These are phyloP conservation scores for Saturnispora quitensis DNA, from an alignment of 805 yeast genomes.

Conservation along the genomic window DNA sequence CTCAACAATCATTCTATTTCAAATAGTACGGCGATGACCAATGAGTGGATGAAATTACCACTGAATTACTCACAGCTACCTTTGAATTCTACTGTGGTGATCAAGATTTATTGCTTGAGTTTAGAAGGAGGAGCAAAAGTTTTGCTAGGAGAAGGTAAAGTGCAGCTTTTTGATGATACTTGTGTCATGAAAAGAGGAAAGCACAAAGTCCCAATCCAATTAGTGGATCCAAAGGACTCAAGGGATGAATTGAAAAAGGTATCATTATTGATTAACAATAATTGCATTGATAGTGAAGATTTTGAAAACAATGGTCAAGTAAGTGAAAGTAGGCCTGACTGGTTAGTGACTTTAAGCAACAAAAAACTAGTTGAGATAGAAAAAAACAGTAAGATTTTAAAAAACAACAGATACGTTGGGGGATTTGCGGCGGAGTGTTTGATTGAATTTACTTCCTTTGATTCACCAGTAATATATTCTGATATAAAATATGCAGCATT, in stretches of 20 bases:
- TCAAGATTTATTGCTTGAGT: slow-evolving; percentile 62
- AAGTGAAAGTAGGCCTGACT: slow-evolving; percentile 31
- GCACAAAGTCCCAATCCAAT: slow-evolving; percentile 47
- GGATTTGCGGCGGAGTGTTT: slow-evolving; percentile 8
- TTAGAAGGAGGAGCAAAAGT: slow-evolving; percentile 36
- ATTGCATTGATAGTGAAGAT: not conserved
- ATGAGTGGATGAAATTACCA: slow-evolving; percentile 63
- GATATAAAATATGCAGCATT: slow-evolving; percentile 39
- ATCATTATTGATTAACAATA: not conserved
- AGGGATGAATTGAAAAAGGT: not conserved
- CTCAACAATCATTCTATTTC: not conserved
- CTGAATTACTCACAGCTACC: slow-evolving; percentile 65
- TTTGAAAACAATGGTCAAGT: not conserved
- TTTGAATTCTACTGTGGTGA: slow-evolving; percentile 45
- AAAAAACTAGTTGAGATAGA: slow-evolving; percentile 37
- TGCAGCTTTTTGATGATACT: slow-evolving; percentile 44
- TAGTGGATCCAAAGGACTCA: not conserved
- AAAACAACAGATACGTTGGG: slow-evolving; percentile 6
- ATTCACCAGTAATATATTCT: slow-evolving; percentile 61
- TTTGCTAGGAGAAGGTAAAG: slow-evolving; percentile 52
- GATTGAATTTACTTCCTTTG: slow-evolving; percentile 57
- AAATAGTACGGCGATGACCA: not conserved
- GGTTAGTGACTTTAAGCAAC: slow-evolving; percentile 63
- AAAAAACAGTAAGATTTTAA: slow-evolving; percentile 10
- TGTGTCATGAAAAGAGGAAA: slow-evolving; percentile 33